Evolutionary conservation across 2,329 filamentous ascomycete species (phyloP), one percentile per base, ranked within the genome.

Genomic region (Fusarium papillatum): DNA sequence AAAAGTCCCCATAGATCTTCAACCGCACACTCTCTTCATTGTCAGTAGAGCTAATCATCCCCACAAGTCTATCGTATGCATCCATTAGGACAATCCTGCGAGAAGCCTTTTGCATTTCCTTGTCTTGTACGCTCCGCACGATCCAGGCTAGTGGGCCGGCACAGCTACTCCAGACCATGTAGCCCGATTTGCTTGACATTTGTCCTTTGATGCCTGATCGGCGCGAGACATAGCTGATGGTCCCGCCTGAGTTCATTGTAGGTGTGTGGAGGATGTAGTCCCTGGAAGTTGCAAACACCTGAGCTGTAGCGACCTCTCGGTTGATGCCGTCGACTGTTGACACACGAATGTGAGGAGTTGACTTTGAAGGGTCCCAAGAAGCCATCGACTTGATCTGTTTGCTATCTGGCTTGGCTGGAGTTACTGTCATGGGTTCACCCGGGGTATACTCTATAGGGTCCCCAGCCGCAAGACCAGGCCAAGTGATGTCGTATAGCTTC

Each of bases 161-260:
- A 17, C 55, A 68, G 39, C 68, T 70, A 31, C 53, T 70, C 68
- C 68, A 70, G 14, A 68, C 39, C 68, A 70, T 70, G 59, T 46
- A 61, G 9, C 64, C 64, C 1, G 68, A 67, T 17, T 50, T 70
- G 31, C 17, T n/a, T 10, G 68, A 70, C 8, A 60, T 24, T 26
- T 67, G 24, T 3, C 68, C 57, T 4, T 19, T 22, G 16, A 67
- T 55, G 1, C 59, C 68, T 6, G 55, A 64, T 17, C 59, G 64
- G 11, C 68, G 59, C 9, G 68, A 64, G 5, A 22, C 34, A 17
- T 70, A 68, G 6, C 14, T 24, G 4, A 26, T 22, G 9, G 4
- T 7, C 31, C 68, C 68, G 10, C 53, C 59, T 13, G 29, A 17
- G 11, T 10, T 22, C n/a, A 8, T 16, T 2, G 22, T 39, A 6